Conservation (phyloP, 108 stramenopile genomes). For the Stephanodiscus triporus region DNA sequence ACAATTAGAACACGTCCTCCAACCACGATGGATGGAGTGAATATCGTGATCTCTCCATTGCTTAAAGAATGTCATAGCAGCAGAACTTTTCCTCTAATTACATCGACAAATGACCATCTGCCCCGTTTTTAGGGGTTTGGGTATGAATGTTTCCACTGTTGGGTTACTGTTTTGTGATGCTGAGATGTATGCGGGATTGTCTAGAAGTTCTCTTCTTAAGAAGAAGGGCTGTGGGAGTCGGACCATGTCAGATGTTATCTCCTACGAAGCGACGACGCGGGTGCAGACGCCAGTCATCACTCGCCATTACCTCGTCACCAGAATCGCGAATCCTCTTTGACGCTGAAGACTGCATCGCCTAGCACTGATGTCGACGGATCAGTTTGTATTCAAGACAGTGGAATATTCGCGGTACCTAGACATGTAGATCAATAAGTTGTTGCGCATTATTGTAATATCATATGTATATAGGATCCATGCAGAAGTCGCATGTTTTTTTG, state of each 20-base stretch:
- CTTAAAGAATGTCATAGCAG: not conserved
- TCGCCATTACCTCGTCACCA: not conserved
- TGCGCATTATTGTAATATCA: too few relatives aligned
- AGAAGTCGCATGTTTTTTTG: constrained; percentile 78
- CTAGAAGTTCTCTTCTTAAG: not conserved
- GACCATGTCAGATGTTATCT: not conserved
- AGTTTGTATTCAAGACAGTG: not conserved
- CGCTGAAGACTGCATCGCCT: not conserved
- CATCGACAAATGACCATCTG: too few relatives aligned
- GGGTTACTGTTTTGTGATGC: too few relatives aligned
- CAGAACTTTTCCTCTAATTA: too few relatives aligned
- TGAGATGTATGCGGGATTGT: too few relatives aligned
- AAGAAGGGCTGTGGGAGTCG: not conserved
- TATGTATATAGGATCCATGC: constrained; percentile 32
- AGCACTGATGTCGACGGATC: not conserved
- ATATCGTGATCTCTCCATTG: not conserved
- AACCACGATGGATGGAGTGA: not conserved
- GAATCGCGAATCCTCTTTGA: not conserved
- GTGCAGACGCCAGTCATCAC: not conserved
- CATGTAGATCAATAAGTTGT: not conserved
- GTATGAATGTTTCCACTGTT: too few relatives aligned
- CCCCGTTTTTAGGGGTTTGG: too few relatives aligned
- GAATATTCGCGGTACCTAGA: not conserved
- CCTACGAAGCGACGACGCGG: not conserved
- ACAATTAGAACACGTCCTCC: constrained; percentile 16